Evolutionary conservation across 306 rosid genomes (phyloP).

Genomic region (Citrullus mucosospermus): DNA sequence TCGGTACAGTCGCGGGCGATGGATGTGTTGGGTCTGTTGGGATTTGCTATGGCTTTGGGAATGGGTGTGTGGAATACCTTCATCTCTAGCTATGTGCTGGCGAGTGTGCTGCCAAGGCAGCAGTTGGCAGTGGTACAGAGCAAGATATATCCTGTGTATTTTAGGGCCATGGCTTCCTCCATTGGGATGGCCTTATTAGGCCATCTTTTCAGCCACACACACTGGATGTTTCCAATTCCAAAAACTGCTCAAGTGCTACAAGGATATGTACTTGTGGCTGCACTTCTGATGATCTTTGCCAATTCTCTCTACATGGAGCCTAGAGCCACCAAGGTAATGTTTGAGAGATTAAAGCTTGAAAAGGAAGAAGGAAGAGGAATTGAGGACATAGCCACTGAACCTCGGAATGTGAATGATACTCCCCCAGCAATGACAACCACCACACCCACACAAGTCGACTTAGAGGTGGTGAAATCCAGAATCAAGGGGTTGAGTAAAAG

Average conservation of each 20-base stretch:
- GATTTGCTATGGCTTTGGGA: constrained; percentile 52
- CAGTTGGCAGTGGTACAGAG: constrained; percentile 73
- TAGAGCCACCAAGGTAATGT: constrained; percentile 72
- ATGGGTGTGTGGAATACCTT: constrained; percentile 69
- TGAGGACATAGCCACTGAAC: constrained; percentile 12
- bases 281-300: constrained; percentile 24
- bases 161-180: constrained; percentile 36
- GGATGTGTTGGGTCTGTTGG: constrained; percentile 27
- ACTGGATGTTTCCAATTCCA: neutral
- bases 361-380: constrained; percentile 74
- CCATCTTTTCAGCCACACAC: constrained; percentile 22
- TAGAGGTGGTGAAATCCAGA: constrained; percentile 21
- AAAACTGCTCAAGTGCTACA: constrained; percentile 21
- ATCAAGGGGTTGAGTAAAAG: constrained; percentile 24
- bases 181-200: constrained; percentile 41
- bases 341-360: constrained; percentile 54
- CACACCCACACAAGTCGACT: neutral
- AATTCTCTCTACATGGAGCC: constrained; percentile 75
- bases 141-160: constrained; percentile 74
- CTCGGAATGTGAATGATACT: no score
- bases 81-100: constrained; percentile 44
- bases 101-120: constrained; percentile 44
- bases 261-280: constrained; percentile 24
- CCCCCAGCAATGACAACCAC: neutral
- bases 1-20: neutral